These are phyloP conservation scores for Geotrichum candidum DNA, from an alignment of 1,139 yeast genomes.

Conservation along the genomic window DNA sequence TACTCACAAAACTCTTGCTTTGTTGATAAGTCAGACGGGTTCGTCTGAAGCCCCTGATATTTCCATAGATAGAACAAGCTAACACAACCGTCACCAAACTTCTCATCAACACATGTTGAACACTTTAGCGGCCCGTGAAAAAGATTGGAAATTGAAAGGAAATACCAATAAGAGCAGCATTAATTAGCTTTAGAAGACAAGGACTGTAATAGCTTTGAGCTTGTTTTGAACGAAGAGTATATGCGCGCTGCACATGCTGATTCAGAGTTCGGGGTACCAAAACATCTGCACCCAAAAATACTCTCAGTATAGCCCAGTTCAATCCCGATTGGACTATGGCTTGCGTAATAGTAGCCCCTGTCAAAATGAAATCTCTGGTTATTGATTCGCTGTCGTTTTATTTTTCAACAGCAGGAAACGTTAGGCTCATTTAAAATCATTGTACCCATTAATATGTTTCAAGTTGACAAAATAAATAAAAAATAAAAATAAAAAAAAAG, in stretches of 20 bases:
- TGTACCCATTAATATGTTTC: no score
- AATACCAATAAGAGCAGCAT: neutral
- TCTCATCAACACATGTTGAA: neutral
- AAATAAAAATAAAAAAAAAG: no score
- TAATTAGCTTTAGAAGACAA: neutral
- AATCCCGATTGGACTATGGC: neutral
- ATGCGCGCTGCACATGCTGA: neutral
- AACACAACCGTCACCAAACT: neutral
- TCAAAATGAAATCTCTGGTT: no score
- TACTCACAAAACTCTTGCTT: no score
- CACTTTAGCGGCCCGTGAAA: neutral
- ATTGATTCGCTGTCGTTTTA: no score
- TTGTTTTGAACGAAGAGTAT: neutral
- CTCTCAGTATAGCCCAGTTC: neutral
- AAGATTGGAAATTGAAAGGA: neutral
- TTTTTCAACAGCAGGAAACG: no score
- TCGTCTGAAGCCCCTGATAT: neutral
- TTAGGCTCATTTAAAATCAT: no score
- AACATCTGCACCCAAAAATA: neutral
- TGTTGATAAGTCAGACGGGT: neutral
- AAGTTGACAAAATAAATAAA: no score
- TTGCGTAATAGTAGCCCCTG: neutral
- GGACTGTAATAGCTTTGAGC: neutral
- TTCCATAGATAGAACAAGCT: neutral
- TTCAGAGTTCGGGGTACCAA: neutral